A percentile compares a stretch with the other conserved stretches of the same genome.
These are phyloP conservation scores for Cutaneotrichosporon cyanovorans DNA, from an alignment of 1,284 basidiomycete genomes.

Conservation along the genomic window DNA sequence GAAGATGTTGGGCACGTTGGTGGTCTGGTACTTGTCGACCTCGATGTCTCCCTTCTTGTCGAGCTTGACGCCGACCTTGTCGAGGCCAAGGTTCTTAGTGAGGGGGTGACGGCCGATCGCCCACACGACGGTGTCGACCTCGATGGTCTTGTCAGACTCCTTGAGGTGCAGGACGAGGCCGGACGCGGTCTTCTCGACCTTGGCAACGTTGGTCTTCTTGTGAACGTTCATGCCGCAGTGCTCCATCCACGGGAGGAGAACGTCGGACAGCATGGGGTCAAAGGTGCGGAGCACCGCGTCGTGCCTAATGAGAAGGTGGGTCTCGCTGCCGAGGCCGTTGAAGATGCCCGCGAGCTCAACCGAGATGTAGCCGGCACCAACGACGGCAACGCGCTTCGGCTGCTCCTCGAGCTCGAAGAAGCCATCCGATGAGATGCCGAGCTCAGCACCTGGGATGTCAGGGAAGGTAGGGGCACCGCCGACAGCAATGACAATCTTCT, in stretches of 20 bases:
- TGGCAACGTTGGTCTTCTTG: slow-evolving; percentile 65
- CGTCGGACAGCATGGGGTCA: slow-evolving; percentile 79
- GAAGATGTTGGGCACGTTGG: slow-evolving; percentile 63
- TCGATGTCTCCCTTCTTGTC: slow-evolving; percentile 72
- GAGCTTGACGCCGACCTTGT: slow-evolving; percentile 67
- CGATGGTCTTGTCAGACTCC: slow-evolving; percentile 60
- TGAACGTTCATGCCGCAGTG: slow-evolving; percentile 76
- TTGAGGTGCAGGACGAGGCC: slow-evolving; percentile 60
- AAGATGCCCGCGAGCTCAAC: slow-evolving; percentile 89
- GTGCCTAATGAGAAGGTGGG: slow-evolving; percentile 82
- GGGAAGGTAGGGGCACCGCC: slow-evolving; percentile 79
- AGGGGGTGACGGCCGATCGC: slow-evolving; percentile 84
- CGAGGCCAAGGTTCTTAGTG: slow-evolving; percentile 70
- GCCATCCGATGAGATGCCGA: slow-evolving; percentile 89
- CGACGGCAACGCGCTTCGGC: slow-evolving; percentile 85
- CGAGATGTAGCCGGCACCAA: slow-evolving; percentile 96
- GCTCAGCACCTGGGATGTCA: slow-evolving; percentile 75
- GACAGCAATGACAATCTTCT: slow-evolving; percentile 74
- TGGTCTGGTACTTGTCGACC: slow-evolving; percentile 87
- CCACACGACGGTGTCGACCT: slow-evolving; percentile 87
- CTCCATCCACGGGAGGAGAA: slow-evolving; percentile 83
- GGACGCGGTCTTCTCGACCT: slow-evolving; percentile 64
- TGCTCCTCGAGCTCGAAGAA: slow-evolving; percentile 90
- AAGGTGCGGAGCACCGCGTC: slow-evolving; percentile 88
- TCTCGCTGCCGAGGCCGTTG: slow-evolving; percentile 78